Conservation (phyloP, 768 basidiomycete species). For the Serpula lacrymans region DNA sequence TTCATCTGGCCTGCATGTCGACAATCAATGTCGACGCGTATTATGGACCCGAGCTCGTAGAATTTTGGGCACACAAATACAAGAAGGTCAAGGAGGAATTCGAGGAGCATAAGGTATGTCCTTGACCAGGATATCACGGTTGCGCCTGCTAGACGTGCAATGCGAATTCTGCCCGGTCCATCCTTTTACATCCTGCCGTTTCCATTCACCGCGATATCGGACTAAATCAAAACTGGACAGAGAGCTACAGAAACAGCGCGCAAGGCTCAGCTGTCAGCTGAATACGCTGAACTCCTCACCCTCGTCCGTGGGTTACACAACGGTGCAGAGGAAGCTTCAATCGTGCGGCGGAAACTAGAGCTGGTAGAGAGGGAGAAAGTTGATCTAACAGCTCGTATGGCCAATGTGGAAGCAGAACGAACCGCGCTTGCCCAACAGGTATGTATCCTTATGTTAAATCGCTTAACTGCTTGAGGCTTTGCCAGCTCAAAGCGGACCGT, state of each 20-base stretch:
- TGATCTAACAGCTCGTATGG: conserved; percentile 8
- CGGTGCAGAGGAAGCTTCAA: neutral
- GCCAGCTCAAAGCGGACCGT: conserved; percentile 20
- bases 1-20: too few species aligned
- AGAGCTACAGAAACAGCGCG: neutral
- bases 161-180: too few species aligned
- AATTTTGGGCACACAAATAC: conserved; percentile 13
- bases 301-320: conserved; percentile 1
- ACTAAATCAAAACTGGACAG: too few species aligned
- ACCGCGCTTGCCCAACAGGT: conserved; percentile 12
- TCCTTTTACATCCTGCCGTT: too few species aligned
- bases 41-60: conserved; percentile 9
- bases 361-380: conserved; percentile 11
- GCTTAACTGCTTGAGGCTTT: conserved; percentile 41
- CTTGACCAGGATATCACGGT: too few species aligned
- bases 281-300: neutral
- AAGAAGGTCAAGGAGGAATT: conserved; percentile 8
- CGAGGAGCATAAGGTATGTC: conserved; percentile 8
- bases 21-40: neutral
- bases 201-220: too few species aligned
- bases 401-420: conserved; percentile 13
- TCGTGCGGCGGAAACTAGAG: conserved; percentile 3
- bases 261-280: neutral
- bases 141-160: too few species aligned
- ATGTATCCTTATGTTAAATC: conserved; percentile 8